Evolutionary conservation across 768 basidiomycete genomes (phyloP).

Genomic region (Boletellus sp.): DNA sequence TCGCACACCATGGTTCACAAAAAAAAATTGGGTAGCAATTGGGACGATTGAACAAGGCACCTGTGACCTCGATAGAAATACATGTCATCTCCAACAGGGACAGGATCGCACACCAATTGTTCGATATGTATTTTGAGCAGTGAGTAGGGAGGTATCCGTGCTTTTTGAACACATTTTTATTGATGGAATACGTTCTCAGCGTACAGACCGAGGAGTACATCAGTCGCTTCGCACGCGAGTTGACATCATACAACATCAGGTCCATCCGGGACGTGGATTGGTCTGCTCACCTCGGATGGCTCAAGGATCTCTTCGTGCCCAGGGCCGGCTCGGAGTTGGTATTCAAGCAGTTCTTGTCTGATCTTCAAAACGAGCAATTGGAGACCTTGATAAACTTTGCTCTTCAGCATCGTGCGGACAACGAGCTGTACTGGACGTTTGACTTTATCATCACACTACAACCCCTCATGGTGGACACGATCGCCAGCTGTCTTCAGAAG

Average conservation of each 20-base stretch:
- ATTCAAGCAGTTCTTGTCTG: conserved; percentile 21
- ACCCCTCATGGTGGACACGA: conserved; percentile 28
- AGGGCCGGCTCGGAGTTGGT: conserved; percentile 6
- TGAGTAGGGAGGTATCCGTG: conserved; percentile 44
- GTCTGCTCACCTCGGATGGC: conserved; percentile 33
- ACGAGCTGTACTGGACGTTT: conserved; percentile 53
- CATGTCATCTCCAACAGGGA: conserved; percentile 71
- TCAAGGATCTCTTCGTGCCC: conserved; percentile 32
- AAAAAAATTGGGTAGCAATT: conserved; percentile 44
- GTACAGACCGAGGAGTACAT: conserved; percentile 46
- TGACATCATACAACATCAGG: conserved; percentile 40
- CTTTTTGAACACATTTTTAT: background rate
- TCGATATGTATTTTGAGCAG: conserved; percentile 68
- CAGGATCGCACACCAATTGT: conserved; percentile 60
- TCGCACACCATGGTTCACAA: background rate
- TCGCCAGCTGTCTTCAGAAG: conserved; percentile 43
- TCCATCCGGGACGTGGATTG: conserved; percentile 41
- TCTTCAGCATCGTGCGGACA: conserved; percentile 49
- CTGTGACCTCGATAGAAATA: conserved; percentile 53
- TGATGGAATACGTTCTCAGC: conserved; percentile 22
- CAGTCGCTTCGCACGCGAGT: conserved; percentile 44
- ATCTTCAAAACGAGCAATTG: conserved; percentile 20
- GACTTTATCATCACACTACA: conserved; percentile 30
- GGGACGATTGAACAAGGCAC: conserved; percentile 50
- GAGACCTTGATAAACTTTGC: conserved; percentile 21